Evolutionary conservation across 352 stramenopile genomes (phyloP).

Genomic region (Labyrinthula sp.): DNA sequence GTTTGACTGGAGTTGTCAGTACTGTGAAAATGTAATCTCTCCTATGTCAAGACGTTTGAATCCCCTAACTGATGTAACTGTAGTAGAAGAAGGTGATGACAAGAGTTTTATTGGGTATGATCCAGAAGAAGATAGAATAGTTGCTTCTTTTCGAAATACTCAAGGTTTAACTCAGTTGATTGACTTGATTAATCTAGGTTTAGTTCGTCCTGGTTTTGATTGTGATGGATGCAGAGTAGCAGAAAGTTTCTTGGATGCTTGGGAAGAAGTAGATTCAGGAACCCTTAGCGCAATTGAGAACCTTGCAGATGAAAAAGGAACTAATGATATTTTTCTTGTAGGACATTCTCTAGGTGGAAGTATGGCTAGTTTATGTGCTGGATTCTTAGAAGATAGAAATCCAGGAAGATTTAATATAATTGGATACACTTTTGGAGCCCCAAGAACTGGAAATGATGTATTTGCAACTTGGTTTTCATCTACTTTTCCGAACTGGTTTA

Average conservation of each 20-base stretch:
- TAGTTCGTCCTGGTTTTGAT: too few species aligned
- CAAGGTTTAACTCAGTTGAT: too few species aligned
- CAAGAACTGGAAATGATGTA: conserved; percentile 22
- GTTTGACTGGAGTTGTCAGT: too few species aligned
- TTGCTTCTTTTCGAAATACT: conserved; percentile 24
- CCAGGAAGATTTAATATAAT: background rate
- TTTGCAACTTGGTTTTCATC: conserved; percentile 5
- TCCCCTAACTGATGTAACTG: too few species aligned
- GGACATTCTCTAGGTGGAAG: conserved; percentile 25
- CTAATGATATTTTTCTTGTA: conserved; percentile 6
- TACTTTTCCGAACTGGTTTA: conserved; percentile 1
- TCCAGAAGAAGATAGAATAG: background rate
- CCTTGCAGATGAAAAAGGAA: background rate
- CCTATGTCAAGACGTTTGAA: too few species aligned
- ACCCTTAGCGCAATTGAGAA: conserved; percentile 1
- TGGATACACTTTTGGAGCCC: conserved; percentile 30
- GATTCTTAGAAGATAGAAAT: background rate
- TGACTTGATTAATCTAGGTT: too few species aligned
- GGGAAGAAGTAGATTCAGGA: conserved; percentile 4
- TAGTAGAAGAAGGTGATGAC: too few species aligned
- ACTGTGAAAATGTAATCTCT: too few species aligned
- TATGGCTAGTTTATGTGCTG: conserved; percentile 17
- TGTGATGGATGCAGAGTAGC: conserved; percentile 26
- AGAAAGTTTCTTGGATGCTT: conserved; percentile 25
- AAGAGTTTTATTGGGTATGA: conserved; percentile 21